Evolutionary conservation across 257 asterid genomes (phyloP).

Genomic region (Plectranthus barbatus): DNA sequence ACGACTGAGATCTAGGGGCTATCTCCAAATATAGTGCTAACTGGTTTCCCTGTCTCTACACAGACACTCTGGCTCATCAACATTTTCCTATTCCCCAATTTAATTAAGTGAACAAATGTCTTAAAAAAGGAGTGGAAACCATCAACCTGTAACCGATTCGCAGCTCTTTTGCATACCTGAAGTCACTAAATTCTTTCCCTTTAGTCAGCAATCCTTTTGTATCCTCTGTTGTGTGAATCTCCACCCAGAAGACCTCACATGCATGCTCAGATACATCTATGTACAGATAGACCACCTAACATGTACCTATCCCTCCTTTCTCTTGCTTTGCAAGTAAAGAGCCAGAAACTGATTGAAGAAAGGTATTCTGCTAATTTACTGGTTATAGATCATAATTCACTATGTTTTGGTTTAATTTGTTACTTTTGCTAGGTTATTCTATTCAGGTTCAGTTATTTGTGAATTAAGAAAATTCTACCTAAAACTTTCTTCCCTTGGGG

Average conservation of each 20-base stretch:
- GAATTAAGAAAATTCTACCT: not conserved
- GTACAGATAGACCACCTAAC: not conserved
- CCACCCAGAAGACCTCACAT: not conserved
- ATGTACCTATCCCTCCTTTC: not conserved
- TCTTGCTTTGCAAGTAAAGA: not conserved
- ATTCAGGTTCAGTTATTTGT: not conserved
- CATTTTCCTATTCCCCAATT: not conserved
- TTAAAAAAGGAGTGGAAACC: not conserved
- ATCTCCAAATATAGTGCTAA: not conserved
- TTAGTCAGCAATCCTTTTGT: not conserved
- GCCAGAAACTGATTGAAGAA: not conserved
- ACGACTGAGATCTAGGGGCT: not conserved
- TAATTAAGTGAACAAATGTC: not conserved
- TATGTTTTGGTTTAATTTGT: not conserved
- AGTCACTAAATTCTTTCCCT: not conserved
- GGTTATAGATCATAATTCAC: not conserved
- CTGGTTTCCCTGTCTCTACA: not conserved
- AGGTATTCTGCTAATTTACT: not conserved
- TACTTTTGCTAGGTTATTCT: not conserved
- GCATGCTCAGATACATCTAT: not conserved
- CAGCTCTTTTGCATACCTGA: not conserved
- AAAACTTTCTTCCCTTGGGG: not conserved
- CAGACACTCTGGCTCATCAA: not conserved
- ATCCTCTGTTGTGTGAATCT: not conserved
- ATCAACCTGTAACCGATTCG: not conserved